Base-by-base conservation (phyloP, 2,329 filamentous ascomycete genomes). In the Cladophialophora psammophila region DNA sequence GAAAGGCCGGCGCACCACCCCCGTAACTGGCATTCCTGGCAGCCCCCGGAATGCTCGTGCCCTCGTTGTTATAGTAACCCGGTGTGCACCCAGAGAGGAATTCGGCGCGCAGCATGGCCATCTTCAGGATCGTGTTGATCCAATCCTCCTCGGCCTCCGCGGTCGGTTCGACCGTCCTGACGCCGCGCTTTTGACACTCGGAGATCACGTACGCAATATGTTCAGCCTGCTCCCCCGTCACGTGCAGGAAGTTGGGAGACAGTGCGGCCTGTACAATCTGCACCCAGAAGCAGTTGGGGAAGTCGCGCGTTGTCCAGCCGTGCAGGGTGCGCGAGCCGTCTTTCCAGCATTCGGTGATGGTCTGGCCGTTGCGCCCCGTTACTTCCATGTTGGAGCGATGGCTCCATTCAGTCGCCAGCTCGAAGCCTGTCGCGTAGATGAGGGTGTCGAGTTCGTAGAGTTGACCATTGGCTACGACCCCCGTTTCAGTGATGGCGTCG, bases 401-500 rank as follows among this genome's bases (percentile, higher is more conserved):
- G 8, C 64, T 42, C 38, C 54, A 69, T 13, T 60, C 60, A 3
- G 67, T 67, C 4, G 67, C 61, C 15, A 72, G 65, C 31, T 71
- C 70, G 68, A 80, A 85, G 5, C 83, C 83, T 0, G 84, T 86
- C 5, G 77, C 77, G 67, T 80, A 80, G 62, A 86, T 77, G 12
- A 85, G 73, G 20, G 80, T 73, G 67, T 86, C 83, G 40, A 86
- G 64, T 5, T 80, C 75, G 69, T 86, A 85, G 54, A 85, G 81
- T 31, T 78, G 74, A 10, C 79, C 83, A 52, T 78, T 80, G 4
- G 81, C 81, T 0, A 86, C 76, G 2, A 89, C 72, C 0, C 84
- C 84, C 5, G 66, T 73, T n/a, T 74, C 63, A 0, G 83, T 87
- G 6, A 84, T 75, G 2, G 75, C 67, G 3, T 82, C 78, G 2